Percentiles rank a stretch among this genome's conserved stretches.
Conservation (phyloP, 345 rosid species). For the Eutrema heterophyllum region DNA sequence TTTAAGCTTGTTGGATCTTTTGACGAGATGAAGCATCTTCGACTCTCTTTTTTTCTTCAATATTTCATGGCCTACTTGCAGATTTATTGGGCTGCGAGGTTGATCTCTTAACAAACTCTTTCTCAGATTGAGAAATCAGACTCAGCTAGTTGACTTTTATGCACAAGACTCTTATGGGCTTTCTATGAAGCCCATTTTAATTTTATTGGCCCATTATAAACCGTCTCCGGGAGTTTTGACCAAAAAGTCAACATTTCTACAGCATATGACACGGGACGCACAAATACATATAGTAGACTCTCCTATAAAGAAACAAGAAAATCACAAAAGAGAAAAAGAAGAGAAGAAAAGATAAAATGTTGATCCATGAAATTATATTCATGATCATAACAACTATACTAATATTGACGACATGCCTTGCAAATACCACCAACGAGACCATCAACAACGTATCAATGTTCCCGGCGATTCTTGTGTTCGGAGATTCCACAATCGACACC, state of each 20-base stretch:
- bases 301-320: not conserved
- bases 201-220: not conserved
- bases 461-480: constrained; percentile 32
- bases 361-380: not conserved
- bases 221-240: not conserved
- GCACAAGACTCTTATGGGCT: not conserved
- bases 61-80: not conserved
- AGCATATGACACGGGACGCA: not conserved
- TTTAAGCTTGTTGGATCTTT: not conserved
- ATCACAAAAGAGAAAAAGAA: not conserved
- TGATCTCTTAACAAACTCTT: not conserved
- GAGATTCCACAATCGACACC: constrained; percentile 31
- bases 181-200: not conserved
- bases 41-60: not conserved
- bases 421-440: constrained; percentile 2
- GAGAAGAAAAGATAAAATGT: constrained; percentile 3
- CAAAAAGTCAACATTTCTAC: not conserved
- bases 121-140: not conserved
- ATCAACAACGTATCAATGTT: constrained; percentile 16
- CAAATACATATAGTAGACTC: not conserved
- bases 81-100: not conserved
- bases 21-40: not conserved
- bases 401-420: constrained; percentile 9
- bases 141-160: not conserved
- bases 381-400: not conserved